Percentiles rank a stretch among this genome's conserved stretches.
Evolutionary conservation across 495 filamentous ascomycete species (phyloP).

Genomic region (Aspergillus sclerotioniger): DNA sequence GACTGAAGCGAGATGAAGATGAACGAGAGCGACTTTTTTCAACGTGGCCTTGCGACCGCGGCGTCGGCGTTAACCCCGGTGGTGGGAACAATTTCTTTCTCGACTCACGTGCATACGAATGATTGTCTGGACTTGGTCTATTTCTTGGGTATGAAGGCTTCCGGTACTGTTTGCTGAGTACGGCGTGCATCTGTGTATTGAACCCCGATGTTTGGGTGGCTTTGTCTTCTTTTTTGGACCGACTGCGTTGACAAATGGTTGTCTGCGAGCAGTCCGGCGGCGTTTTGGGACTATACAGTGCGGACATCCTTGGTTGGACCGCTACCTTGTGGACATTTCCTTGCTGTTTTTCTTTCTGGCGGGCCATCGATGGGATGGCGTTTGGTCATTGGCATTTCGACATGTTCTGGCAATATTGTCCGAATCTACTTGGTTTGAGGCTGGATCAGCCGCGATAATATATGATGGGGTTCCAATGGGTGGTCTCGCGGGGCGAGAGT

Average conservation of each 20-base stretch:
- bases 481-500: neutral
- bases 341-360: neutral
- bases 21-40: constrained; percentile 4
- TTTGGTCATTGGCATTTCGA: constrained; percentile 4
- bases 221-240: constrained; percentile 5
- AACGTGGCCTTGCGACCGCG: constrained; percentile 5
- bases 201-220: constrained; percentile 5
- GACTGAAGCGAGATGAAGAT: constrained; percentile 23
- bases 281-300: constrained; percentile 12
- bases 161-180: constrained; percentile 10
- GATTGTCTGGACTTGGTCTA: constrained; percentile 16
- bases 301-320: constrained; percentile 5
- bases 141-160: constrained; percentile 18
- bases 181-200: constrained; percentile 13
- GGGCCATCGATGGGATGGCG: neutral
- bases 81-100: constrained; percentile 9
- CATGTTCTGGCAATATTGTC: constrained; percentile 9
- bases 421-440: constrained; percentile 2
- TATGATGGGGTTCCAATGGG: neutral
- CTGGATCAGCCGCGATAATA: neutral
- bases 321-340: neutral
- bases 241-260: constrained; percentile 10
- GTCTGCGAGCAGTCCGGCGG: constrained; percentile 1
- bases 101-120: constrained; percentile 26
- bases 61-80: constrained; percentile 21